Percentiles rank a stretch among this genome's conserved stretches.
phyloP scores from a whole-genome alignment of 257 asterid species.

The Cordia subcordata region DNA sequence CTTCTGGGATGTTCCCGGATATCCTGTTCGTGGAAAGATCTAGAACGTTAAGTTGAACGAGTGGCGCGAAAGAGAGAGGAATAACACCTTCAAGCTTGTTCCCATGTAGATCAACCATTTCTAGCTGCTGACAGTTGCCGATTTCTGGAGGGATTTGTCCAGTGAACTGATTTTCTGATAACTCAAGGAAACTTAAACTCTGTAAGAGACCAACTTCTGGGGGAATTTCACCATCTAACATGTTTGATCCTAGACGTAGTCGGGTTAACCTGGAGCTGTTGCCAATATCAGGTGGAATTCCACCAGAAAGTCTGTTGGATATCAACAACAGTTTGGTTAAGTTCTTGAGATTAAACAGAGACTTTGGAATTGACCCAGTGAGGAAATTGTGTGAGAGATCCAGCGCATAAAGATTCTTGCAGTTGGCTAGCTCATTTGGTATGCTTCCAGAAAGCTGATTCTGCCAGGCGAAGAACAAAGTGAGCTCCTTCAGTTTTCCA shows the following conservation, averaged over 20 bases:
- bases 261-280: constrained; percentile 56
- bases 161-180: constrained; percentile 50
- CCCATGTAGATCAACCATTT: constrained; percentile 58
- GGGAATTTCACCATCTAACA: constrained; percentile 46
- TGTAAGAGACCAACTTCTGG: constrained; percentile 38
- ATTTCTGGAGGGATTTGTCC: constrained; percentile 50
- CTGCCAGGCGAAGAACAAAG: constrained; percentile 71
- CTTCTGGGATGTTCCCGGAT: constrained; percentile 55
- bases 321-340: constrained; percentile 55
- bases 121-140: constrained; percentile 53
- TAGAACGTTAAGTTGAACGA: constrained; percentile 41
- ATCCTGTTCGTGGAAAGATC: constrained; percentile 58
- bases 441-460: constrained; percentile 59
- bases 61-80: constrained; percentile 53
- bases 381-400: constrained; percentile 63
- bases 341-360: constrained; percentile 53
- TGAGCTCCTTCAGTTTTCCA: constrained; percentile 55
- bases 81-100: constrained; percentile 54
- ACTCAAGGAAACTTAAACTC: constrained; percentile 54
- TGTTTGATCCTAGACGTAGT: constrained; percentile 54
- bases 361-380: constrained; percentile 49
- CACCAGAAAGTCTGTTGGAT: constrained; percentile 58
- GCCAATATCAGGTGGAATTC: constrained; percentile 55
- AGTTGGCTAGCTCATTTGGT: constrained; percentile 48
- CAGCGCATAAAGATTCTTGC: constrained; percentile 48